Base-by-base conservation (phyloP, 2,329 filamentous ascomycete species). In the Venturia nashicola region DNA sequence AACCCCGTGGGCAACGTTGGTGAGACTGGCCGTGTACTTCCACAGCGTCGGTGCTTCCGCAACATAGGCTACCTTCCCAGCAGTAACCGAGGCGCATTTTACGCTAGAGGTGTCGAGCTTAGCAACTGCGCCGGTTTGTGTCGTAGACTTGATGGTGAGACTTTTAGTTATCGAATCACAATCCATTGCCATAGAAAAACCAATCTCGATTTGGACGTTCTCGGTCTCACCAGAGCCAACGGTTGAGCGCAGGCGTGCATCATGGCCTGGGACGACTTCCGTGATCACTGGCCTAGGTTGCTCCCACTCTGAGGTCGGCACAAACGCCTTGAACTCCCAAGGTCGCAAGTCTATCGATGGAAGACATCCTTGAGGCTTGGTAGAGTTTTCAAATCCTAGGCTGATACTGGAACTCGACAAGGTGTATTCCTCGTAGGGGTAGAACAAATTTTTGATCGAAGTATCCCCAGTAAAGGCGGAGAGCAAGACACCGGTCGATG, bases 391-490 rank as follows among this genome's bases (percentile, higher is more conserved):
- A 0, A 72, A 70, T 61, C 76, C 75, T 5, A 61, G 39, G 18
- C 12, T 27, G 39, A 43, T 34, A 11, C 12, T 46, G 23, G 59
- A 40, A 18, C 42, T 46, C 12, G 32, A 34, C 23, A 87, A 73
- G 0, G 73, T 78, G 64, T 80, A 74, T 66, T 83, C 78, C 34
- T 85, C 83, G 68, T 83, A 84, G 0, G 84, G 84, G 68, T 82
- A 83, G 70, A 88, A 85, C 14, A 88, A 70, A 68, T 86, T 86
- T 69, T 82, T 83, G 66, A 88, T 84, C 0, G 77, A 81, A 1
- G 78, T 81, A 12, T 78, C 80, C 2, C 72, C 70, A 16, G 76
- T 73, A 65, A 84, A 88, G 0, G 85, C 83, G 11, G 84, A 75
- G 48, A 86, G 74, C 43, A 87, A 76, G 2, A 81, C 82, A 1